Evolutionary conservation across 768 basidiomycete species (phyloP).

Genomic region (Kwoniella europaea): DNA sequence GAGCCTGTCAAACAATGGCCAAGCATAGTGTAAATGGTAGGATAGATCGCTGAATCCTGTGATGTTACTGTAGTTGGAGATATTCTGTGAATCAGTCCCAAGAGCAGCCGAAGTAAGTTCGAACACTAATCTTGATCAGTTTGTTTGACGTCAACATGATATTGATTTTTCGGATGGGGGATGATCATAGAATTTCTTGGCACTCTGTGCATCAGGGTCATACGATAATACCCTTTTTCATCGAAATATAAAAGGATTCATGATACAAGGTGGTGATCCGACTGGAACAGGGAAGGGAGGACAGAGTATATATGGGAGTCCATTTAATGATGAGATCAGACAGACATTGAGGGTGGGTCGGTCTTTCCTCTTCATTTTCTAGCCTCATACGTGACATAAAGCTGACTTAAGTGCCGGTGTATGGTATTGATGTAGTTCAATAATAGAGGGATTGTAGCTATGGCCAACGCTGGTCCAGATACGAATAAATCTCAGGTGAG

Average conservation of each 20-base stretch:
- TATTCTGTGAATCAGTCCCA: conserved; percentile 96
- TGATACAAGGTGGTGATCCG: conserved; percentile 70
- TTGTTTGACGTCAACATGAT: too few relatives aligned
- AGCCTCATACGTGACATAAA: not conserved
- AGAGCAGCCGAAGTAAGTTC: conserved; percentile 81
- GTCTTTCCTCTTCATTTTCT: not conserved
- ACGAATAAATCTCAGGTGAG: conserved; percentile 73
- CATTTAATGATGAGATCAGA: conserved; percentile 89
- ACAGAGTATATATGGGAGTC: conserved; percentile 92
- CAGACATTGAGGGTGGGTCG: conserved; percentile 82
- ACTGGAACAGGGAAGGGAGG: conserved; percentile 86
- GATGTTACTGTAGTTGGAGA: conserved; percentile 71
- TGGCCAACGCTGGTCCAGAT: conserved; percentile 74
- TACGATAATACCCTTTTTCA: conserved; percentile 88
- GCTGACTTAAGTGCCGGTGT: too few relatives aligned
- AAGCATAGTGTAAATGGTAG: too few relatives aligned
- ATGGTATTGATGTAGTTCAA: too few relatives aligned
- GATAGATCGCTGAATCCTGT: not conserved
- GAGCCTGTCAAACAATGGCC: conserved; percentile 17
- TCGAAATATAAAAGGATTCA: conserved; percentile 91
- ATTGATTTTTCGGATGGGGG: too few relatives aligned
- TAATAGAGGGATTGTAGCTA: conserved; percentile 88
- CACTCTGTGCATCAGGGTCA: conserved; percentile 84
- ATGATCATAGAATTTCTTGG: conserved; percentile 83
- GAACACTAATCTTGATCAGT: too few relatives aligned